Evolutionary conservation across 176 grass and related monocot genomes (phyloP), one percentile per base, ranked within the genome.

Genomic region (Hyparrhenia diplandra): DNA sequence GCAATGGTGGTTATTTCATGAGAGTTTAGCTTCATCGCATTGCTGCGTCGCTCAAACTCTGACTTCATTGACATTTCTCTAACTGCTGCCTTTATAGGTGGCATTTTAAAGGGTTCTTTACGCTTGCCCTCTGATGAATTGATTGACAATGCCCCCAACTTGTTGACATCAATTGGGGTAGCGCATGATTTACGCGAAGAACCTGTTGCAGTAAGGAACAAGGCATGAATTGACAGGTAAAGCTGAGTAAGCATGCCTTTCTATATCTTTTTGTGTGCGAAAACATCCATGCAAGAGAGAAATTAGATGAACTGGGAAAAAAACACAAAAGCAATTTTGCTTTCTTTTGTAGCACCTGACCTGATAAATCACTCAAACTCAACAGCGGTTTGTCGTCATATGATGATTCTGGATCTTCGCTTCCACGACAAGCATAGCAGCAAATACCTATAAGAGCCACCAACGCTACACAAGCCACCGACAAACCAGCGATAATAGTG

Each of bases 141-240:
- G 36, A 71, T 36, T 69, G 83, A 64, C 46, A 89, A 66, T 68
- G 84, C 84, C 49, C 86, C 91, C 64, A 97, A 58, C 86, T 78
- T 89, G 34, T 80, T 90, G 52, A 87, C 73, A 77, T 93, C 88
- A 69, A 87, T 97, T 31, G 84, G 84, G 32, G 74, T 89, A 52
- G 67, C 71, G 41, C 40, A 77, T 24, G 84, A 89, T 32, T 79
- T 94, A 28, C 73, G 85, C 30, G 91, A 91, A 5, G 88, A 85
- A 84, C 90, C 90, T 92, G 79, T 32, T 74, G 9, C 54, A 74
- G 14, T 28, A 73, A 62, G 4, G 41, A 59, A 75, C 21, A 59
- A 59, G 1, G 21, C 32, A 59, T 75, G 40, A 71, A 71, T 71
- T 46, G 25, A 71, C 69, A 29, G 41, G 23, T 71, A 25, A 28